Base-by-base conservation (phyloP, 148 eudicot genomes). In the Bassia scoparia region DNA sequence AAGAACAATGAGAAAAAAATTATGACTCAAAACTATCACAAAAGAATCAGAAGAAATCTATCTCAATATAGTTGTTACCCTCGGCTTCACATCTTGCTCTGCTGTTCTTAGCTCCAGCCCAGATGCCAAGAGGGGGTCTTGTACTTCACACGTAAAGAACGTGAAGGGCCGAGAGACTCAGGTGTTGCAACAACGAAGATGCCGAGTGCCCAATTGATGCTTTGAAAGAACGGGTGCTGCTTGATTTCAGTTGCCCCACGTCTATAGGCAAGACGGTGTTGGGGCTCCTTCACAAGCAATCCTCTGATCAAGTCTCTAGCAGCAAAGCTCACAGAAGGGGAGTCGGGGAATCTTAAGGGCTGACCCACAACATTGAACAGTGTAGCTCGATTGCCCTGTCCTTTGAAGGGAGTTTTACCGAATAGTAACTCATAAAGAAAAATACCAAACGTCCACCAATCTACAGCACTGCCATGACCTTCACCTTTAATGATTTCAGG, bases 361-460 rank as follows among this genome's bases (percentile, higher is more conserved):
- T 94, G 95, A 5, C 97, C 95, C 9, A 94, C 96, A 3, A 94
- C 98, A 65, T 94, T 94, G 71, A 90, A 90, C 79, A 94, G 77
- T 18, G 98, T 94, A 13, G 95, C 92, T 9, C 95, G 84, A 68
- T 94, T 91, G 0, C 89, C 95, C 8, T 78, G 71, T 27, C 98
- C 98, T 75, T 85, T 88, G 75, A 94, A 94, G 0, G 98, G 98
- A 2, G 98, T 94, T 67, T 70, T 80, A 18, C 98, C 98, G 55
- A 85, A 94, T 58, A 94, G 62, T 15, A 94, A 87, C 73, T 94
- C 98, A 67, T 94, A 94, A 0, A 94, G 81, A 69, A 94, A 94
- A 16, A 94, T 87, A 61, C 98, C 98, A 34, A 94, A 87, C 1
- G 97, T 91, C 98, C 98, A 93, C 98, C 98, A 93, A 82, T 93